Evolutionary conservation across 164 flowering plant genomes (phyloP).

Genomic region (Tetrastigma voinierianum): DNA sequence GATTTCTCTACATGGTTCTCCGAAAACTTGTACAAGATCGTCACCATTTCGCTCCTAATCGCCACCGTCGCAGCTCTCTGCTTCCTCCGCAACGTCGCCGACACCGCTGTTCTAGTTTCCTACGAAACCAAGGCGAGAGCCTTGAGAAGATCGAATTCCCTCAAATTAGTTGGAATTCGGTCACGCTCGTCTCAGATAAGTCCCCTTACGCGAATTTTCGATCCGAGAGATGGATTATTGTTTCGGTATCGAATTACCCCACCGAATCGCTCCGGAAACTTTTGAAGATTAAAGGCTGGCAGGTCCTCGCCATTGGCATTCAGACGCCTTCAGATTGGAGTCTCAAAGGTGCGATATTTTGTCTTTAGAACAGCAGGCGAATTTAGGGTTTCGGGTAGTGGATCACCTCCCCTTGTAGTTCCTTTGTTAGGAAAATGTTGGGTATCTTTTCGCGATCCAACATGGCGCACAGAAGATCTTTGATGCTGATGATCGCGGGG

Average conservation of each 20-base stretch:
- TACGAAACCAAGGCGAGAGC: conserved; percentile 46
- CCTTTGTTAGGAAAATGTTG: conserved; percentile 83
- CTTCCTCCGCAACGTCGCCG: conserved; percentile 72
- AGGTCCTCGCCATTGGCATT: conserved; percentile 79
- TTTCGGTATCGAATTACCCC: conserved; percentile 71
- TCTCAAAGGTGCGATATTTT: conserved; percentile 83
- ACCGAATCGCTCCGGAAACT: conserved; percentile 56
- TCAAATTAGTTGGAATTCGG: conserved; percentile 42
- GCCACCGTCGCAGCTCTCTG: conserved; percentile 64
- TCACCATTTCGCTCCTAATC: conserved; percentile 41
- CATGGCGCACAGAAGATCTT: conserved; percentile 94
- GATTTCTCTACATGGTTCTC: conserved; percentile 84
- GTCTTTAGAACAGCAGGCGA: conserved; percentile 78
- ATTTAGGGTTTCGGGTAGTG: conserved; percentile 66
- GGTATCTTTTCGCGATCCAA: conserved; percentile 95
- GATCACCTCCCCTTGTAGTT: conserved; percentile 80
- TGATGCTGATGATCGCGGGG: conserved; percentile 88
- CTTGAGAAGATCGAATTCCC: conserved; percentile 54
- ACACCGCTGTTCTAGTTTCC: conserved; percentile 70
- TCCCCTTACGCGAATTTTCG: conserved; percentile 59
- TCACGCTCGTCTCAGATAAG: conserved; percentile 46
- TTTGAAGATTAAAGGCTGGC: conserved; percentile 85
- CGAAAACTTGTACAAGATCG: conserved; percentile 70
- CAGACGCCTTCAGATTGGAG: conserved; percentile 87
- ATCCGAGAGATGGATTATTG: conserved; percentile 84